These are phyloP conservation scores for Yamadazyma atlantica DNA, from an alignment of 1,139 yeast species.

Conservation along the genomic window DNA sequence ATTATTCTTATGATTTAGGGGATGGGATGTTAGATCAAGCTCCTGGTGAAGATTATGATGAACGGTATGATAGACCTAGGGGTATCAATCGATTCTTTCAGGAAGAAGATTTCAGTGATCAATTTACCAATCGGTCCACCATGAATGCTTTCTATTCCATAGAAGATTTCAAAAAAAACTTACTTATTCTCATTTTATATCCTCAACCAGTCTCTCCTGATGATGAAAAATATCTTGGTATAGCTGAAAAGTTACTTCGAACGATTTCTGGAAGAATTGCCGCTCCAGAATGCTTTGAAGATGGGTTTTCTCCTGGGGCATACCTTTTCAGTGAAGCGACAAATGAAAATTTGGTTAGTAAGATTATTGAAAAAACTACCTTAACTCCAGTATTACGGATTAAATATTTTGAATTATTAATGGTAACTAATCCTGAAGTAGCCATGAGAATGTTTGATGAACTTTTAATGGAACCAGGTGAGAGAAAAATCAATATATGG, in stretches of 20 bases:
- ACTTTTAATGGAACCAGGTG: conserved; percentile 63
- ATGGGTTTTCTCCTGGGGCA: not conserved
- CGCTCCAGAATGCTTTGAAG: not conserved
- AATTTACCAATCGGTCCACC: not conserved
- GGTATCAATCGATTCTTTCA: conserved; percentile 42
- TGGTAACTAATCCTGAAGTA: conserved; percentile 38
- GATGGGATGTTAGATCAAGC: not conserved
- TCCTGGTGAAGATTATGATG: conserved; percentile 3
- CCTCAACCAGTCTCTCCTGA: not conserved
- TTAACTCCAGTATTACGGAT: conserved; percentile 45
- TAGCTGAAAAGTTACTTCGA: not conserved
- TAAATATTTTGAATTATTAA: conserved; percentile 37
- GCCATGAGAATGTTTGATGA: conserved; percentile 63
- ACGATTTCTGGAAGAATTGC: not conserved
- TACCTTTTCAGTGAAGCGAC: conserved; percentile 23
- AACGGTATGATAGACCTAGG: conserved; percentile 55
- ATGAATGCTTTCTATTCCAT: not conserved
- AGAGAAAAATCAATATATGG: conserved; percentile 65
- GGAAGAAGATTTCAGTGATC: not conserved
- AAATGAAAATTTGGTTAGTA: conserved; percentile 13
- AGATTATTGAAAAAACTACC: conserved; percentile 16
- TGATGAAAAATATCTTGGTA: not conserved
- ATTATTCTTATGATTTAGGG: not conserved
- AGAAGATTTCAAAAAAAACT: not conserved
- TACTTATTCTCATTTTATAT: not conserved